Conservation (phyloP, 148 eudicot species). For the Silene uniflora region DNA sequence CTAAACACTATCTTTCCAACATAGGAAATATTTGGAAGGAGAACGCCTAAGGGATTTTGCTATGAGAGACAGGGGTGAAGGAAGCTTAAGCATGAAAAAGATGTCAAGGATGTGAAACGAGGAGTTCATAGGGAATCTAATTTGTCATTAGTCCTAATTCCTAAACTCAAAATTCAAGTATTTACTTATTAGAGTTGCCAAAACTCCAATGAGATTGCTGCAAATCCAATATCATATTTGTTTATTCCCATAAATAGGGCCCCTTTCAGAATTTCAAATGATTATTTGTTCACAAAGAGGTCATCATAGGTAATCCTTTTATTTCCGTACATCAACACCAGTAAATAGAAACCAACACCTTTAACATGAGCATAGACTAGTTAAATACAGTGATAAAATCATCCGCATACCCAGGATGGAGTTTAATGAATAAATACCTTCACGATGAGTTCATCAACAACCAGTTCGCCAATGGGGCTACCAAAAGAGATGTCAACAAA, state of each 20-base stretch:
- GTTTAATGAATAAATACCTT: slow-evolving; percentile 52
- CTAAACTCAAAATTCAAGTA: too few species aligned
- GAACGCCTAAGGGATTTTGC: too few species aligned
- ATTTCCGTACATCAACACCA: background rate
- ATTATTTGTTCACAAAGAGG: background rate
- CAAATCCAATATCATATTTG: background rate
- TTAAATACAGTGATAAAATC: background rate
- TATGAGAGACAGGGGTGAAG: background rate
- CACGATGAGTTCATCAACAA: slow-evolving; percentile 67
- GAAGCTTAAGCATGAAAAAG: background rate
- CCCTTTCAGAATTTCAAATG: background rate
- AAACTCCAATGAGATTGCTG: too few species aligned
- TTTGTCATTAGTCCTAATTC: background rate
- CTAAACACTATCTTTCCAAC: too few species aligned
- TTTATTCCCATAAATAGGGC: background rate
- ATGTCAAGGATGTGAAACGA: background rate
- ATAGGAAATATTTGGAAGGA: too few species aligned
- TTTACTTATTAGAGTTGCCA: too few species aligned
- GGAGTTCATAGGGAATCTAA: background rate
- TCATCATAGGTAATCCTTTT: background rate
- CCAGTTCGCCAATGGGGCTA: slow-evolving; percentile 69
- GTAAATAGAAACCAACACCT: background rate
- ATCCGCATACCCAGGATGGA: background rate
- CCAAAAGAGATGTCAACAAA: slow-evolving; percentile 69
- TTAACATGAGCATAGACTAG: background rate